Evolutionary conservation across 73 alveolate species (phyloP), one percentile per base, ranked within the genome.

Genomic region (Urostyla sp.): DNA sequence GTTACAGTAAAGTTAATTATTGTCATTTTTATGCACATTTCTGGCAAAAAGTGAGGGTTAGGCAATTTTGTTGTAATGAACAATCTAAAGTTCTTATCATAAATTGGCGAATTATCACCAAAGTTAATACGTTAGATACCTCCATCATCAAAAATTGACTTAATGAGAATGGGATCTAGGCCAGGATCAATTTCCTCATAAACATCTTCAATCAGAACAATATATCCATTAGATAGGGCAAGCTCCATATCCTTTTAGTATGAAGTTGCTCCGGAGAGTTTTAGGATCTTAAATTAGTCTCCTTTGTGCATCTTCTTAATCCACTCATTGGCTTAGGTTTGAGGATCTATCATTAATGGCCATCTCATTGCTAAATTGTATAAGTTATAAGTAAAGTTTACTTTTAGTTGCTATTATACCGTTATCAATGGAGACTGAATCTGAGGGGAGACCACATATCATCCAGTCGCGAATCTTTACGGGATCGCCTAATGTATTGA

Each of bases 31-130:
- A 98, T 98, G 80, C 98, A 95, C 31, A 96, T 91, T 87, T 98
- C 99, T 2, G 99, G 99, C 60, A 97, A 82, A 91, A 95, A 98
- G 83, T 94, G 98, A 21, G 99, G 99, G 74, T 97, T 96, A 20
- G 99, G 98, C 81, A 96, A 90, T 91, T 98, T 98, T 27, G 99
- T 95, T 11, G 99, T 98, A 90, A 98, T 95, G 86, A 88, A 97
- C 50, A 98, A 88, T 58, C 89, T 94, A 90, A 98, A 98, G 35
- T 94, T 90, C 66, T 76, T 60, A 84, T 98, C 98, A 66, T 93
- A 98, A 82, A 95, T 98, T 53, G 97, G 91, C 28, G 96, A 96
- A 13, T 84, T 82, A 63, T 92, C 99, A 0, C 99, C 99, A 1
- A 85, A 45, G 27, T 60, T 59, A 2, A 85, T 76, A 13, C 50